Conservation (phyloP, 2,329 filamentous ascomycete species). For the Fusarium pseudoanthophilum region DNA sequence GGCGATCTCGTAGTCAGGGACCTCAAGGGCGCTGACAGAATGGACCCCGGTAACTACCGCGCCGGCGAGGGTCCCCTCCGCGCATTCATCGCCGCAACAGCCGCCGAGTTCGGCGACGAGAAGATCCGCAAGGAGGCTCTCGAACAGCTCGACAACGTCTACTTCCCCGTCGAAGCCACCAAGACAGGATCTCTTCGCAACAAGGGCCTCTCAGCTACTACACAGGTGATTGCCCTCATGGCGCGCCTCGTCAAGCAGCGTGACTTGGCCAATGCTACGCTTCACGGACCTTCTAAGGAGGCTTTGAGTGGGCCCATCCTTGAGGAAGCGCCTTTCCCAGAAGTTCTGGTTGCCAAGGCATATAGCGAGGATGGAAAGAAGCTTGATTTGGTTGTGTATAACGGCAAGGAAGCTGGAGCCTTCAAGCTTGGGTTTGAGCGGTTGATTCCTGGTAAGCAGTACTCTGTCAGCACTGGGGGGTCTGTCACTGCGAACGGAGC, state of each 20-base stretch:
- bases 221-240: background rate
- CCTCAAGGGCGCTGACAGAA: background rate
- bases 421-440: background rate
- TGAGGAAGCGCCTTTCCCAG: background rate
- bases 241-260: background rate
- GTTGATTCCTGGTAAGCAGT: background rate
- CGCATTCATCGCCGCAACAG: background rate
- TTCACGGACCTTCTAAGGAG: background rate
- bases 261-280: background rate
- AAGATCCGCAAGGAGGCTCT: background rate
- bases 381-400: background rate
- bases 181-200: background rate
- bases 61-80: background rate
- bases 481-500: background rate
- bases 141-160: background rate
- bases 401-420: background rate
- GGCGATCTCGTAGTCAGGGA: background rate
- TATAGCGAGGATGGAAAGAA: background rate
- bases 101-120: background rate
- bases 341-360: fast-evolving
- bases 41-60: background rate
- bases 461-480: background rate
- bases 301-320: background rate
- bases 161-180: background rate
- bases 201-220: background rate